Evolutionary conservation across 2,329 filamentous ascomycete species (phyloP).

Genomic region (Eutypella sp.): DNA sequence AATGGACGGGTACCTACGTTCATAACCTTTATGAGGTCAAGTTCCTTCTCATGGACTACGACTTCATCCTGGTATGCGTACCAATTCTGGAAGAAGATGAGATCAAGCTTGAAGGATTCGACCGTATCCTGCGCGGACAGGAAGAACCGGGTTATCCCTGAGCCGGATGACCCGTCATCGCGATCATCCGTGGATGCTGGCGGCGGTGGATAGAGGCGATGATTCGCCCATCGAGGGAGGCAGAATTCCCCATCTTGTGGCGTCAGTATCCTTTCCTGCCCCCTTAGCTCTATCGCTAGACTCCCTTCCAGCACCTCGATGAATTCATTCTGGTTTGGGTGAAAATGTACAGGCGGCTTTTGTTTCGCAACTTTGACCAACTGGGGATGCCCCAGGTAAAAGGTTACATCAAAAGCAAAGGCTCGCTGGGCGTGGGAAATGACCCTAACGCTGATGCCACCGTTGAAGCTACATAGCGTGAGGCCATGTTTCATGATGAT

Average conservation of each 20-base stretch:
- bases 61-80: slow-evolving; percentile 29
- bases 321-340: slow-evolving; percentile 28
- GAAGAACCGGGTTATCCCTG: slow-evolving; percentile 18
- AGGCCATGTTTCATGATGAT: background rate
- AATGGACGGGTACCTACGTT: slow-evolving; percentile 14
- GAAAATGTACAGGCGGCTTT: slow-evolving; percentile 28
- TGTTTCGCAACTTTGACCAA: slow-evolving; percentile 15
- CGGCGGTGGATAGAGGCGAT: slow-evolving; percentile 21
- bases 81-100: slow-evolving; percentile 31
- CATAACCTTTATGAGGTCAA: slow-evolving; percentile 22
- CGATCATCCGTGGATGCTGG: slow-evolving; percentile 2
- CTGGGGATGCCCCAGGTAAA: slow-evolving; percentile 19
- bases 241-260: slow-evolving; percentile 18
- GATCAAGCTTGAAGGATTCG: slow-evolving; percentile 24
- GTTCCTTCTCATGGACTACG: slow-evolving; percentile 18
- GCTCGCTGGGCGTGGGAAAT: slow-evolving; percentile 15
- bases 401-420: slow-evolving; percentile 24
- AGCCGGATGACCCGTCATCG: slow-evolving; percentile 5
- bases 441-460: slow-evolving; percentile 18
- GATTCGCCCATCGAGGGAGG: slow-evolving; percentile 18
- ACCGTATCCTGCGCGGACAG: slow-evolving; percentile 22
- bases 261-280: slow-evolving; percentile 17
- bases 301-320: slow-evolving; percentile 24
- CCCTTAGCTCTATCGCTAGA: slow-evolving; percentile 23
- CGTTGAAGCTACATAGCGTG: slow-evolving; percentile 17